Evolutionary conservation across 257 asterid species (phyloP).

Genomic region (Solanum appendiculatum): DNA sequence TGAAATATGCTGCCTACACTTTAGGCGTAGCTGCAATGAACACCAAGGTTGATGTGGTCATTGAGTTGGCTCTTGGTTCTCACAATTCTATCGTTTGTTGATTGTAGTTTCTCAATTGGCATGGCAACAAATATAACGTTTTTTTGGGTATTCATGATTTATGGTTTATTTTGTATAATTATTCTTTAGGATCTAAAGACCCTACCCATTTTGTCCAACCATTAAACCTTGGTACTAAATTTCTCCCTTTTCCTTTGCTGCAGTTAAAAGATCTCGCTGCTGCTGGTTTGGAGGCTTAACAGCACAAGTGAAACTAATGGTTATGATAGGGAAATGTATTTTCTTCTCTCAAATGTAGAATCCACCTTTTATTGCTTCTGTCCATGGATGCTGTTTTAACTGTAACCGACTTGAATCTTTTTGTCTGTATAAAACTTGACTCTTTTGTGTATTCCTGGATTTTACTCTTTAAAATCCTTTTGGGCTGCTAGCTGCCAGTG

Average conservation of each 20-base stretch:
- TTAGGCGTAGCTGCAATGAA: background rate
- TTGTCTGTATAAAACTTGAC: slow-evolving; percentile 20
- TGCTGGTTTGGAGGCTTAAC: slow-evolving; percentile 12
- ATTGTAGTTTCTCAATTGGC: background rate
- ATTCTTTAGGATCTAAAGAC: background rate
- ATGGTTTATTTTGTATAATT: background rate
- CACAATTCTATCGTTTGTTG: background rate
- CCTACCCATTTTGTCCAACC: background rate
- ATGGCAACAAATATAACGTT: background rate
- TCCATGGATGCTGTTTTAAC: slow-evolving; percentile 6
- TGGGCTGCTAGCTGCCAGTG: background rate
- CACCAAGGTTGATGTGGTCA: background rate
- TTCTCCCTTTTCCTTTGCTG: slow-evolving; percentile 9
- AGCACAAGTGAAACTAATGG: slow-evolving; percentile 13
- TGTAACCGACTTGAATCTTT: slow-evolving; percentile 4
- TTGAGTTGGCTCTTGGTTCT: background rate
- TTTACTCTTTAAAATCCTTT: background rate
- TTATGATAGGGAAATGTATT: slow-evolving; percentile 2
- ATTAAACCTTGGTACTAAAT: background rate
- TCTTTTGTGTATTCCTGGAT: background rate
- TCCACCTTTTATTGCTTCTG: slow-evolving; percentile 15
- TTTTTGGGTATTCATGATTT: background rate
- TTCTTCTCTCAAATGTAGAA: slow-evolving; percentile 6
- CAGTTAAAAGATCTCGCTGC: background rate
- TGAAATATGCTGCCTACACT: background rate